Percentiles rank a stretch among this genome's conserved stretches.
phyloP scores from a whole-genome alignment of 768 basidiomycete genomes.

The Coprinopsis strossmayeri region DNA sequence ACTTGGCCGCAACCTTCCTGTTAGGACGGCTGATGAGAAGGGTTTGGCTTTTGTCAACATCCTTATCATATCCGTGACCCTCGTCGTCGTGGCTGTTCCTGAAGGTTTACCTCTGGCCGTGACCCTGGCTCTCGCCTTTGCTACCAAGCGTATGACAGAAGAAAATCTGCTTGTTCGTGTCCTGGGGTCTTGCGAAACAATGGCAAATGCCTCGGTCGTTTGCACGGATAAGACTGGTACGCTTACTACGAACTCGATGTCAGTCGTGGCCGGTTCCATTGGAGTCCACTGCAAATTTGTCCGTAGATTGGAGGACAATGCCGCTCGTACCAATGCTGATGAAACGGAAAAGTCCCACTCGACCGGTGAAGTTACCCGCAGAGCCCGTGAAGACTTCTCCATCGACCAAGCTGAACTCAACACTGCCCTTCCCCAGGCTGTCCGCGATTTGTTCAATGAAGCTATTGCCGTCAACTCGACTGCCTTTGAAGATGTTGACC shows the following conservation, averaged over 20 bases:
- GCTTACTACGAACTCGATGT: slow-evolving; percentile 92
- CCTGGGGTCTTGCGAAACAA: slow-evolving; percentile 94
- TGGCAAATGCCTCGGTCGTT: slow-evolving; percentile 95
- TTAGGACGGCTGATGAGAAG: slow-evolving; percentile 67
- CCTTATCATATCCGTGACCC: slow-evolving; percentile 88
- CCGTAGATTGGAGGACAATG: slow-evolving; percentile 64
- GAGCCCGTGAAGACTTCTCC: slow-evolving; percentile 71
- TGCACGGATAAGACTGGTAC: slow-evolving; percentile 98
- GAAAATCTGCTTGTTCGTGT: slow-evolving; percentile 95
- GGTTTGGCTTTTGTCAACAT: slow-evolving; percentile 90
- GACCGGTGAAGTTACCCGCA: slow-evolving; percentile 25
- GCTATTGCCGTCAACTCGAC: slow-evolving; percentile 91
- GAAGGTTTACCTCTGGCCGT: slow-evolving; percentile 88
- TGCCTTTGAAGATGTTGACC: slow-evolving; percentile 80
- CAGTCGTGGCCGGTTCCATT: slow-evolving; percentile 91
- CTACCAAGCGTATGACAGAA: slow-evolving; percentile 96
- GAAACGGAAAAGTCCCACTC: slow-evolving; percentile 32
- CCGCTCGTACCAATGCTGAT: slow-evolving; percentile 63
- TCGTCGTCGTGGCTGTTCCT: slow-evolving; percentile 47
- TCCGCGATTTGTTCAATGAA: slow-evolving; percentile 69
- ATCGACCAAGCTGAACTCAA: slow-evolving; percentile 75
- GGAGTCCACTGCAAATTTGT: slow-evolving; percentile 96
- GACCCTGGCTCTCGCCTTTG: slow-evolving; percentile 93
- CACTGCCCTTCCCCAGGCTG: slow-evolving; percentile 48
- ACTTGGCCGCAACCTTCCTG: slow-evolving; percentile 54